phyloP scores from a whole-genome alignment of 2,329 filamentous ascomycete species.

The Rugonectria rugulosa region DNA sequence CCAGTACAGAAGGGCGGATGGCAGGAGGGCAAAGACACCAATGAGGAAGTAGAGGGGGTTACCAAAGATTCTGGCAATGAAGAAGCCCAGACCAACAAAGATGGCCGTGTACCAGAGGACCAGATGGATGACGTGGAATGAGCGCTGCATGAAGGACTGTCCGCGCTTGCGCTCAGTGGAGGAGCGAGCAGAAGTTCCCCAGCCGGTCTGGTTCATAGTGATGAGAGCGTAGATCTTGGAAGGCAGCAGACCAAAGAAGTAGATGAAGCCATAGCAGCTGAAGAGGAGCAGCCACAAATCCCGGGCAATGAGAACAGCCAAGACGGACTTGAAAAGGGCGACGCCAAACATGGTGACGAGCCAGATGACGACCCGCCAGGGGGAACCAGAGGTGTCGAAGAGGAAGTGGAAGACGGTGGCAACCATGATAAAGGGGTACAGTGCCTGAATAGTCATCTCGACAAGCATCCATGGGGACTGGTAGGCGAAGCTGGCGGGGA shows the following conservation, averaged over 20 bases:
- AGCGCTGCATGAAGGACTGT: conserved; percentile 19
- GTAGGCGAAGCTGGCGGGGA: conserved; percentile 22
- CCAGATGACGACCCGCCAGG: conserved; percentile 21
- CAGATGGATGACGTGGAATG: conserved; percentile 22
- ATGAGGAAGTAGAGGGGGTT: conserved; percentile 18
- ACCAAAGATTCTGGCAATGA: conserved; percentile 9
- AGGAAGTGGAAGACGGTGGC: conserved; percentile 25
- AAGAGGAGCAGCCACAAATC: conserved; percentile 24
- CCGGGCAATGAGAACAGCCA: conserved; percentile 22
- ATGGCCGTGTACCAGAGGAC: conserved; percentile 23
- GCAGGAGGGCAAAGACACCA: conserved; percentile 10
- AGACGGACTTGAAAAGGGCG: conserved; percentile 22
- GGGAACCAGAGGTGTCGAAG: conserved; percentile 17
- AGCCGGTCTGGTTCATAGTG: conserved; percentile 24
- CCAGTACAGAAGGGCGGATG: conserved; percentile 20
- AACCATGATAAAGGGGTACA: conserved; percentile 25
- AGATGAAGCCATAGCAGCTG: conserved; percentile 24
- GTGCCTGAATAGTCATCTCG: conserved; percentile 23
- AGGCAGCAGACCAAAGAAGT: conserved; percentile 26
- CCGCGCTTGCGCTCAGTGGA: conserved; percentile 19
- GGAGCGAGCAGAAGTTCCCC: conserved; percentile 23
- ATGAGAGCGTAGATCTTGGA: conserved; percentile 24
- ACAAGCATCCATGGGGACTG: conserved; percentile 26
- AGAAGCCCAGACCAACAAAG: conserved; percentile 22
- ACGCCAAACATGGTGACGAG: conserved; percentile 25